Percentiles rank a stretch among this genome's conserved stretches.
Conservation (phyloP, 306 rosid species). For the Acacia crassicarpa region DNA sequence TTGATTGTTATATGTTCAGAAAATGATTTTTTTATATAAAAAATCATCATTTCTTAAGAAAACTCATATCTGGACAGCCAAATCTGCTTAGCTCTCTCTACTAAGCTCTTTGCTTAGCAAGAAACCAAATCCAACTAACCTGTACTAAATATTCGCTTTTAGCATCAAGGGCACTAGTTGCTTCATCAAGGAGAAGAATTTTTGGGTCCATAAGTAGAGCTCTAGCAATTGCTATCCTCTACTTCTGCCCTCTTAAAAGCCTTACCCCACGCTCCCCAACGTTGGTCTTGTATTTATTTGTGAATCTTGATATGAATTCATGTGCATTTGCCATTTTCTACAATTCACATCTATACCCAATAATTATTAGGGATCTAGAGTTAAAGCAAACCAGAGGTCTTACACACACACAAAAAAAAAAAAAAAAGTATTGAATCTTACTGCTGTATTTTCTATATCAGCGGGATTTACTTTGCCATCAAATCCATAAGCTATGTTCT, state of each 20-base stretch:
- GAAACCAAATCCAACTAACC: constrained; percentile 23
- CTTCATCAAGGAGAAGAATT: constrained; percentile 68
- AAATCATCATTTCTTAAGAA: too few species aligned
- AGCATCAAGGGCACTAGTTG: constrained; percentile 78
- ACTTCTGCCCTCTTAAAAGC: constrained; percentile 78
- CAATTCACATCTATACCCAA: constrained; percentile 26
- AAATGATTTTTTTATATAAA: too few species aligned
- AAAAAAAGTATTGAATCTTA: constrained; percentile 31
- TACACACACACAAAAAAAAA: not conserved
- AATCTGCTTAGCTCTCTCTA: too few species aligned
- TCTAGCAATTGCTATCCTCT: constrained; percentile 75
- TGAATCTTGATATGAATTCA: constrained; percentile 60
- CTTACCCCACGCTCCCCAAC: constrained; percentile 73
- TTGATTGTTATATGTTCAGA: too few species aligned
- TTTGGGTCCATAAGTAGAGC: constrained; percentile 68
- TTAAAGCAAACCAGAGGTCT: constrained; percentile 6
- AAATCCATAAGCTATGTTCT: constrained; percentile 64
- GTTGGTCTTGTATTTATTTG: constrained; percentile 55
- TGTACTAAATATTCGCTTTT: constrained; percentile 77
- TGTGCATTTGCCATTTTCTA: constrained; percentile 87
- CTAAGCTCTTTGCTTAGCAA: too few species aligned
- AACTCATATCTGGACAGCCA: too few species aligned
- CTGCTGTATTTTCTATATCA: constrained; percentile 49
- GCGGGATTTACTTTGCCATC: constrained; percentile 42
- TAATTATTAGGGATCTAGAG: constrained; percentile 3